Conservation (phyloP, 1,284 basidiomycete genomes). For the Coniophora puteana region DNA sequence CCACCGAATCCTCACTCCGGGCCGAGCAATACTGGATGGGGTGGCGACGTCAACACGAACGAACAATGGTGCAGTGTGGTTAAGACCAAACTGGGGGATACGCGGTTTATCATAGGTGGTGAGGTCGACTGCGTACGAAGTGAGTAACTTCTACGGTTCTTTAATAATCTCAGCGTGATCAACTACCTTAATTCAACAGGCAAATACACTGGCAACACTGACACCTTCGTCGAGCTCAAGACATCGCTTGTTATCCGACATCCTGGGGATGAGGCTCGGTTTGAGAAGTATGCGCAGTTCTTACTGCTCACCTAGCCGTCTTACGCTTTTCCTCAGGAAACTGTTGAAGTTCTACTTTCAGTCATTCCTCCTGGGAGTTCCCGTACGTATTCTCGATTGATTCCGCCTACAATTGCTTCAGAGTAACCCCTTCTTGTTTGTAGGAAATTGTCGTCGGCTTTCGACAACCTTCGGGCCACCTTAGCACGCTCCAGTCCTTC, state of each 20-base stretch:
- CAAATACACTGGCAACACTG: constrained; percentile 52
- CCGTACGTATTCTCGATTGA: no score
- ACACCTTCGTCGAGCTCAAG: constrained; percentile 87
- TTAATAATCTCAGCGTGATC: constrained; percentile 4
- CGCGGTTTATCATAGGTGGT: constrained; percentile 85
- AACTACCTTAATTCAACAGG: constrained; percentile 33
- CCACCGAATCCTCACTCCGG: constrained; percentile 7
- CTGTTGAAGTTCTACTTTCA: constrained; percentile 96
- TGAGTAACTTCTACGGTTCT: constrained; percentile 32
- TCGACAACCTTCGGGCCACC: constrained; percentile 71
- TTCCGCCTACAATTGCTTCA: constrained; percentile 25
- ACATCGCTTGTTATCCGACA: constrained; percentile 82
- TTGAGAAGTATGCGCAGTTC: constrained; percentile 64
- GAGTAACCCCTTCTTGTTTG: constrained; percentile 1
- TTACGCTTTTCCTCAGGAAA: constrained; percentile 53
- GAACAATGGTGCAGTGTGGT: constrained; percentile 96
- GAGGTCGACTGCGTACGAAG: constrained; percentile 93
- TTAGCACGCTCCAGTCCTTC: constrained; percentile 64
- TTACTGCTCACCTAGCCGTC: constrained; percentile 8
- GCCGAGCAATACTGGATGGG: constrained; percentile 57
- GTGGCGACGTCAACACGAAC: constrained; percentile 89
- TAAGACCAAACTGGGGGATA: constrained; percentile 81
- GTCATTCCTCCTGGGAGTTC: constrained; percentile 89
- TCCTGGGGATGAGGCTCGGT: constrained; percentile 65
- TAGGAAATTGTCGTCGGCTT: constrained; percentile 92